These are phyloP conservation scores for Lyophyllum atratum DNA, from an alignment of 768 basidiomycete genomes.

Conservation along the genomic window DNA sequence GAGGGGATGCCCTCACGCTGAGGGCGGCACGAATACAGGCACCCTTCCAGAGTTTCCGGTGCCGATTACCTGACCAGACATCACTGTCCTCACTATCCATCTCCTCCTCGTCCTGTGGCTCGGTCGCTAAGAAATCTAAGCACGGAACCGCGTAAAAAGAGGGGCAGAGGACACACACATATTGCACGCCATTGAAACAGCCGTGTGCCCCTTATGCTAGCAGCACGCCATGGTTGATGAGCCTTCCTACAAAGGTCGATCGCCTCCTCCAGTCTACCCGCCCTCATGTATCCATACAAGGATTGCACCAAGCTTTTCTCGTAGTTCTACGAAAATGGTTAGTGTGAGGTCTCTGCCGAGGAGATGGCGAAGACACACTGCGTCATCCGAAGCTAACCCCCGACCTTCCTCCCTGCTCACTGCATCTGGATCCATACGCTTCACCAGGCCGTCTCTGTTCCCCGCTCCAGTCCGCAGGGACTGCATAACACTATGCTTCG, in stretches of 20 bases:
- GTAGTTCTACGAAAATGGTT: slow-evolving; percentile 53
- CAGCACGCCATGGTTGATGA: slow-evolving; percentile 91
- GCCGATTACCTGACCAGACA: slow-evolving; percentile 73
- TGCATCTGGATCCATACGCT: slow-evolving; percentile 82
- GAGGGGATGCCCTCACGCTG: slow-evolving; percentile 50
- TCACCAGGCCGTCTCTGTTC: slow-evolving; percentile 52
- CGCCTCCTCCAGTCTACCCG: slow-evolving; percentile 85
- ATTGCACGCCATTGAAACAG: slow-evolving; percentile 78
- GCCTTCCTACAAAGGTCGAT: slow-evolving; percentile 79
- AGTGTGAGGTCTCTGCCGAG: background rate
- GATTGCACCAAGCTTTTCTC: slow-evolving; percentile 79
- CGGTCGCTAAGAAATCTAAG: slow-evolving; percentile 29
- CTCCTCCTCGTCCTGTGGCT: slow-evolving; percentile 47
- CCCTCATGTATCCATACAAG: slow-evolving; percentile 79
- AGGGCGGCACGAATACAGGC: slow-evolving; percentile 78
- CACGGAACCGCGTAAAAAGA: background rate
- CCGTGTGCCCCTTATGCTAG: slow-evolving; percentile 81
- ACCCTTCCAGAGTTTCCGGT: slow-evolving; percentile 76
- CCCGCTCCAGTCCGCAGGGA: slow-evolving; percentile 49
- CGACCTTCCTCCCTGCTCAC: slow-evolving; percentile 53
- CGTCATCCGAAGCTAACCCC: slow-evolving; percentile 73
- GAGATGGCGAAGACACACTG: slow-evolving; percentile 45
- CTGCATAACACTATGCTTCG: slow-evolving; percentile 74
- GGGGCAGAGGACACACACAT: slow-evolving; percentile 41
- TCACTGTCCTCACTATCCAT: slow-evolving; percentile 52